Evolutionary conservation across 2,329 filamentous ascomycete species (phyloP), one percentile per base, ranked within the genome.

Genomic region (Arthrobotrys musiformis): DNA sequence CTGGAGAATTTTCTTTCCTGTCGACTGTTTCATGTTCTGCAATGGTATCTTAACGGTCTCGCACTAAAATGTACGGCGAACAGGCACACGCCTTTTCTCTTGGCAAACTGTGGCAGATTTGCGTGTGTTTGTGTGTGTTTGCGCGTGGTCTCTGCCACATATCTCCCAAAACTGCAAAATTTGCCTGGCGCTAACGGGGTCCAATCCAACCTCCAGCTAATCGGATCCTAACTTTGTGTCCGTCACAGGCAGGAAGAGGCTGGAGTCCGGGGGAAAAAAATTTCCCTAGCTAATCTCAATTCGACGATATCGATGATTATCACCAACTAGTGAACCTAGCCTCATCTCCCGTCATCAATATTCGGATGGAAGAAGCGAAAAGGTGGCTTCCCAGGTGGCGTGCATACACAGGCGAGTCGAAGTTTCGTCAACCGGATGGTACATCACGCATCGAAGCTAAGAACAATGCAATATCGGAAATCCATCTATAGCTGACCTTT

Each of bases 21-120:
- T 70, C 60, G 56, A 42, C 66, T 44, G 73, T 77, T 77, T 77
- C 73, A 77, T 70, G 42, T 70, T 15, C 73, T 77, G 73, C 73
- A 77, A 26, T 37, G 15, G n/a, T 33, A 75, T 52, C 56, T 50
- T 46, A 60, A 46, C n/a, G 40, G 35, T 7, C 30, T 46, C 60
- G 58, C 22, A 13, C 33, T 58, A 62, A 46, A 69, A 70, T 61
- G 54, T 67, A 69, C 70, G 63, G 70, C 72, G 64, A 76, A 37
- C 70, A 75, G 26, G 56, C 56, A 70, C 52, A 28, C 28, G 33
- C 48, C 30, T 30, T 19, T 46, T 66, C 24, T 44, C 35, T 69
- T 69, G 54, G 56, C 35, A 37, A 42, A 11, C 52, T 56, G 50
- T 56, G 50, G 50, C 50, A 56, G n/a, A n/a, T n/a, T n/a, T n/a